Evolutionary conservation across 805 yeast species (phyloP).

Genomic region (Candida railenensis): DNA sequence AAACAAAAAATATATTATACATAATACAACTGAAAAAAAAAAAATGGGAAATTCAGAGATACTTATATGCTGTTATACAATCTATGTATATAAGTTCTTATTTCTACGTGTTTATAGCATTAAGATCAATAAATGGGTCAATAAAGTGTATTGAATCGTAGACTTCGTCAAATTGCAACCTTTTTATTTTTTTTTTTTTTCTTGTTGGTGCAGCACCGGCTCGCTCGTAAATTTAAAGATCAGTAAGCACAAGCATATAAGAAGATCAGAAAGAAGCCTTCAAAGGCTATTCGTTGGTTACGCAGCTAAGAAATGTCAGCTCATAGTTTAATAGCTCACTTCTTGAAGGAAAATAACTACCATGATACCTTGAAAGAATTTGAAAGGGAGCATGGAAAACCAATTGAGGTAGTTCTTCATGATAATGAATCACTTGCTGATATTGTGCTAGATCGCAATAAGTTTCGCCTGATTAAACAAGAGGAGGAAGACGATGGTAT

Average conservation of each 20-base stretch:
- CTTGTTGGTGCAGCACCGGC: not conserved
- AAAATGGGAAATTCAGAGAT: not conserved
- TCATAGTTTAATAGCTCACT: constrained; percentile 53
- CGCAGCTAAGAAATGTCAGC: no score
- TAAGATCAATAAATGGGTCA: not conserved
- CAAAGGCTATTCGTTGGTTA: no score
- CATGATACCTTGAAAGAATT: constrained; percentile 47
- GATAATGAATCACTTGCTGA: constrained; percentile 37
- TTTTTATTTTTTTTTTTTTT: no score
- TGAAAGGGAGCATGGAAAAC: constrained; percentile 44
- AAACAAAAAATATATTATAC: not conserved
- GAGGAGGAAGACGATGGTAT: not conserved
- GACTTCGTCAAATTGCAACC: not conserved
- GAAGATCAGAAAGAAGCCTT: no score
- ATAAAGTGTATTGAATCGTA: not conserved
- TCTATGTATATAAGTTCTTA: not conserved
- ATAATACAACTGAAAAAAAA: not conserved
- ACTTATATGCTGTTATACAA: not conserved
- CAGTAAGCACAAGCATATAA: no score
- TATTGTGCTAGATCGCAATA: constrained; percentile 36
- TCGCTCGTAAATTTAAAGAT: no score
- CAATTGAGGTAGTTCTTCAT: constrained; percentile 19
- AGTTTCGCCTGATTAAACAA: constrained; percentile 20
- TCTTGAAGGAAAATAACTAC: constrained; percentile 50
- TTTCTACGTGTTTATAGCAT: constrained; percentile 2